These are phyloP conservation scores for Zoysia pacifica DNA, from an alignment of 176 grass and related monocot species.

Conservation along the genomic window DNA sequence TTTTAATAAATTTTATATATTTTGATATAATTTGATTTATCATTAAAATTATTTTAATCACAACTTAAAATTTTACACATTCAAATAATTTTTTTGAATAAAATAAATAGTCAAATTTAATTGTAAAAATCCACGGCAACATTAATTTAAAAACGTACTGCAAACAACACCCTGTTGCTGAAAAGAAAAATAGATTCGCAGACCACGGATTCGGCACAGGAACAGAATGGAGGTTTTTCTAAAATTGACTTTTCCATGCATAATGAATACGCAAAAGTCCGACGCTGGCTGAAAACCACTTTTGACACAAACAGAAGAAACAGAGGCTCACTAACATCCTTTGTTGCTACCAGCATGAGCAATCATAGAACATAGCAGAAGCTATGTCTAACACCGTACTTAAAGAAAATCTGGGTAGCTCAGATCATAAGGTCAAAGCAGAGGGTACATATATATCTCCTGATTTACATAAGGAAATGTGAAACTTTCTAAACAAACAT, in stretches of 20 bases:
- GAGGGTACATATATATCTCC: conserved; percentile 35
- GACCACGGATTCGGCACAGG: background rate
- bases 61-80: no score
- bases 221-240: conserved; percentile 6
- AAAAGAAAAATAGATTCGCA: conserved; percentile 27
- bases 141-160: no score
- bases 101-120: conserved; percentile 40
- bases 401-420: conserved; percentile 17
- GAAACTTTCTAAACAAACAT: conserved; percentile 28
- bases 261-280: background rate
- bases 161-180: background rate
- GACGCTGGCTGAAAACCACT: background rate
- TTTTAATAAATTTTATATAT: no score
- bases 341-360: background rate
- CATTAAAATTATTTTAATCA: no score
- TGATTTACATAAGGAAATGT: conserved; percentile 23
- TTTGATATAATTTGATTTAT: no score
- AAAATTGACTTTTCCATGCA: conserved; percentile 20
- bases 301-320: background rate
- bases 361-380: background rate
- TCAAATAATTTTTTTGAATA: no score
- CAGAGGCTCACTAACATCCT: background rate
- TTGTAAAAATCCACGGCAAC: no score
- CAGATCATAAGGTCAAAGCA: conserved; percentile 39
- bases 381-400: background rate